Percentiles rank a stretch among this genome's conserved stretches.
Evolutionary conservation across 306 rosid species (phyloP).

Genomic region (Quercus glauca): DNA sequence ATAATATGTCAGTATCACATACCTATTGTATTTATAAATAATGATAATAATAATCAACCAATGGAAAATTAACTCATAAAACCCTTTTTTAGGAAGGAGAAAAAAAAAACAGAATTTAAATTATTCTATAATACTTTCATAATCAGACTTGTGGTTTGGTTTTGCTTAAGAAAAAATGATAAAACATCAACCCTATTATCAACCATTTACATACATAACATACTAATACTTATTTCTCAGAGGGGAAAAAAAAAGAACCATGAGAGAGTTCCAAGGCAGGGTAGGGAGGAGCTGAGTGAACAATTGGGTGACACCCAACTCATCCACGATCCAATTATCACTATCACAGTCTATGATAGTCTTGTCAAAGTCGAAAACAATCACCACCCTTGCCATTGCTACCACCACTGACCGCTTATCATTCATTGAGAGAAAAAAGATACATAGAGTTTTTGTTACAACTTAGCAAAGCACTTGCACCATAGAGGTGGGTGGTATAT

Average conservation of each 20-base stretch:
- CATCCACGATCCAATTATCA: slow-evolving; percentile 69
- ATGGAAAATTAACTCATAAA: background rate
- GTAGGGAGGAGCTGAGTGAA: slow-evolving; percentile 55
- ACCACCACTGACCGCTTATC: no score
- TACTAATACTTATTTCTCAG: no score
- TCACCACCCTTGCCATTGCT: slow-evolving; percentile 2
- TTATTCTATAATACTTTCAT: no score
- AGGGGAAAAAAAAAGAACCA: slow-evolving; percentile 28
- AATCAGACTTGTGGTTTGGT: background rate
- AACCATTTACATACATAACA: no score
- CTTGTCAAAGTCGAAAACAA: slow-evolving; percentile 65
- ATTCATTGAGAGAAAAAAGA: no score
- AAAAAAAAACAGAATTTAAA: background rate
- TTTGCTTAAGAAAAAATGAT: background rate
- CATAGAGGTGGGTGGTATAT: no score
- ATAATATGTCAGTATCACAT: no score
- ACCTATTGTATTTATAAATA: no score
- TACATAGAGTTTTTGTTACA: no score
- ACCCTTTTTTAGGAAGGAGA: background rate
- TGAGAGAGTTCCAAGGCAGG: slow-evolving; percentile 58
- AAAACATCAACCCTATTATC: background rate
- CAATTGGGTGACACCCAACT: slow-evolving; percentile 37
- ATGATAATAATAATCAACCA: background rate
- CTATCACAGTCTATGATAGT: slow-evolving; percentile 66
- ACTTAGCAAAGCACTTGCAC: no score